Percentiles rank a stretch among this genome's conserved stretches.
phyloP scores from a whole-genome alignment of 2,329 filamentous ascomycete species.

The Pseudocercospora fijiensis region DNA sequence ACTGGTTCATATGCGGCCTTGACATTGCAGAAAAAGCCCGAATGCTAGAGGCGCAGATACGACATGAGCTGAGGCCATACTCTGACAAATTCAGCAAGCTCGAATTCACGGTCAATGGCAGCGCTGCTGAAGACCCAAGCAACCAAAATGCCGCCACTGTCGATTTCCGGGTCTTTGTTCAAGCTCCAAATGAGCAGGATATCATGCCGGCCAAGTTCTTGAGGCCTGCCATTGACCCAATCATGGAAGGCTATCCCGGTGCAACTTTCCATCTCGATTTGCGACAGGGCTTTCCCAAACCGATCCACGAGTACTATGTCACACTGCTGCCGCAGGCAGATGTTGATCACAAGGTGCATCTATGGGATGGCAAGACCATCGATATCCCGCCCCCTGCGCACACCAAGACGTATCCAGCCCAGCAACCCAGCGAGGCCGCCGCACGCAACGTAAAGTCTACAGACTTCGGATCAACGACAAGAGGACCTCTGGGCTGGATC shows the following conservation, averaged over 20 bases:
- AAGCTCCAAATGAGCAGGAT: conserved; percentile 32
- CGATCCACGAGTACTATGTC: conserved; percentile 46
- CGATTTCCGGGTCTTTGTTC: conserved; percentile 46
- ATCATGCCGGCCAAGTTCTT: conserved; percentile 35
- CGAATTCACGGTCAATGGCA: conserved; percentile 44
- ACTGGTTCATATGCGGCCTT: conserved; percentile 48
- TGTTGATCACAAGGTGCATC: conserved; percentile 33
- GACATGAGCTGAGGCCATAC: conserved; percentile 40
- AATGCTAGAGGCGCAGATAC: conserved; percentile 50
- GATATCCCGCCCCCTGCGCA: conserved; percentile 38
- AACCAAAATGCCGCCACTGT: conserved; percentile 52
- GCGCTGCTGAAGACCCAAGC: conserved; percentile 45
- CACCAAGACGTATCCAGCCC: conserved; percentile 36
- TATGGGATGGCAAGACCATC: conserved; percentile 35
- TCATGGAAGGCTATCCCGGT: conserved; percentile 39
- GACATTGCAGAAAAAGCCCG: conserved; percentile 49
- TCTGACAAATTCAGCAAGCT: conserved; percentile 40
- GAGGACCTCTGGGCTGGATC: conserved; percentile 42
- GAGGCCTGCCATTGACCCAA: conserved; percentile 48
- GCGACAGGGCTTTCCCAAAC: conserved; percentile 44
- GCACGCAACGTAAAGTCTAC: conserved; percentile 14
- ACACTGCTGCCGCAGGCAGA: conserved; percentile 37
- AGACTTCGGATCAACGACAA: conserved; percentile 40
- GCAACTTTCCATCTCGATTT: conserved; percentile 36
- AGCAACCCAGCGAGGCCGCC: conserved; percentile 38